These are phyloP conservation scores for Hypholoma fasciculare DNA, from an alignment of 768 basidiomycete genomes.

Conservation along the genomic window DNA sequence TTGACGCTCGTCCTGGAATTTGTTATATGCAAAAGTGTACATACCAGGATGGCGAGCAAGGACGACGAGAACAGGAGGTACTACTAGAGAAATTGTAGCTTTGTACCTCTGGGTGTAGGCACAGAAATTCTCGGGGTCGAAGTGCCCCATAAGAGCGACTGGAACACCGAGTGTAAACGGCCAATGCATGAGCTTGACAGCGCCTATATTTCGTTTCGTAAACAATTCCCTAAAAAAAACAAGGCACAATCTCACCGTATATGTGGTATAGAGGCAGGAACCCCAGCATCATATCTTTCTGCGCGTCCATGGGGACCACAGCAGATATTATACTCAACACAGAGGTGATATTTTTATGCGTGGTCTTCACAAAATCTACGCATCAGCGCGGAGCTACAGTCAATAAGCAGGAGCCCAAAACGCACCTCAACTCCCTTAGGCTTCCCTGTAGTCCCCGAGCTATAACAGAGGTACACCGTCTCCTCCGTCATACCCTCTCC, in stretches of 20 bases:
- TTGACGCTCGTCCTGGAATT: not conserved
- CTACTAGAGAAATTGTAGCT: conserved; percentile 58
- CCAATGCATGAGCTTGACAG: conserved; percentile 59
- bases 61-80: conserved; percentile 83
- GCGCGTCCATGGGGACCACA: conserved; percentile 39
- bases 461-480: conserved; percentile 67
- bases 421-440: conserved; percentile 67
- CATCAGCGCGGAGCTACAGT: not conserved
- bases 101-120: conserved; percentile 63
- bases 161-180: conserved; percentile 52
- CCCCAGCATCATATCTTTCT: conserved; percentile 55
- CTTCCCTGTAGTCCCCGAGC: conserved; percentile 65
- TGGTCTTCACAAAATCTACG: conserved; percentile 35
- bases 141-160: conserved; percentile 61
- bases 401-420: too few relatives aligned
- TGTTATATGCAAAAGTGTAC: not conserved
- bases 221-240: not conserved
- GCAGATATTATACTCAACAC: conserved; percentile 51
- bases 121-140: conserved; percentile 72
- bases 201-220: conserved; percentile 35
- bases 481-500: conserved; percentile 46
- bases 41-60: conserved; percentile 68
- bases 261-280: conserved; percentile 62
- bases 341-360: conserved; percentile 67
- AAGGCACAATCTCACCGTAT: conserved; percentile 28